A percentile compares a stretch with the other conserved stretches of the same genome.
Evolutionary conservation across 768 basidiomycete genomes (phyloP).

Genomic region (Wakefieldia striispora): DNA sequence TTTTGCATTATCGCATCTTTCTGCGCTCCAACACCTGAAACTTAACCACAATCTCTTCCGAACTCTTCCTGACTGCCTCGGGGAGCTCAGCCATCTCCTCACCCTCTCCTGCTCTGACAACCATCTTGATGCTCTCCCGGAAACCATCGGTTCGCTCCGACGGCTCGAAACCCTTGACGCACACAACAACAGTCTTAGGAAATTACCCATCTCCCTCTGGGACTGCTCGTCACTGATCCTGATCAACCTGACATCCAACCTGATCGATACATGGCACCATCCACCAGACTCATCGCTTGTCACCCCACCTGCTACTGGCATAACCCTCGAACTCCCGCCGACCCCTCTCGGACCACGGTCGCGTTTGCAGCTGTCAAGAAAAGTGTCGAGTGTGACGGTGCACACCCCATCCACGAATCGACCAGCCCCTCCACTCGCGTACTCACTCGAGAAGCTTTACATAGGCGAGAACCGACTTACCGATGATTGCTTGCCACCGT

Average conservation of each 20-base stretch:
- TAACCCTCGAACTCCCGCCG: slow-evolving; percentile 20
- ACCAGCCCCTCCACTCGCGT: slow-evolving; percentile 56
- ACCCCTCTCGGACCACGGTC: slow-evolving; percentile 14
- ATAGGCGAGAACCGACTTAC: slow-evolving; percentile 87
- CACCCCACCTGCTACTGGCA: slow-evolving; percentile 20
- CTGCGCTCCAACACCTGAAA: slow-evolving; percentile 65
- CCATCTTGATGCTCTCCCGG: slow-evolving; percentile 72
- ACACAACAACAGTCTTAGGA: slow-evolving; percentile 85
- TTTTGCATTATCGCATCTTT: slow-evolving; percentile 65
- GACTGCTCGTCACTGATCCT: slow-evolving; percentile 66
- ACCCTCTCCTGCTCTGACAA: slow-evolving; percentile 90
- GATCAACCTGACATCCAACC: slow-evolving; percentile 89
- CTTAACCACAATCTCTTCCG: slow-evolving; percentile 88
- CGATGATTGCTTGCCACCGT: slow-evolving; percentile 72
- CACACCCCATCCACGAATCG: slow-evolving; percentile 28
- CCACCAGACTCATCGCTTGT: slow-evolving; percentile 44
- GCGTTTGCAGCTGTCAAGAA: slow-evolving; percentile 25
- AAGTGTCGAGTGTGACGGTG: slow-evolving; percentile 35
- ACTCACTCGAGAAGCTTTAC: slow-evolving; percentile 74
- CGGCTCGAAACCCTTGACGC: slow-evolving; percentile 77
- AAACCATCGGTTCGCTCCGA: slow-evolving; percentile 71
- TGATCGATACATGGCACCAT: slow-evolving; percentile 70
- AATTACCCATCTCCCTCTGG: slow-evolving; percentile 80
- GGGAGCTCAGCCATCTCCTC: slow-evolving; percentile 67
- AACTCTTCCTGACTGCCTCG: slow-evolving; percentile 79